These are phyloP conservation scores for Aspergillus campestris DNA, from an alignment of 495 filamentous ascomycete species.

Conservation along the genomic window DNA sequence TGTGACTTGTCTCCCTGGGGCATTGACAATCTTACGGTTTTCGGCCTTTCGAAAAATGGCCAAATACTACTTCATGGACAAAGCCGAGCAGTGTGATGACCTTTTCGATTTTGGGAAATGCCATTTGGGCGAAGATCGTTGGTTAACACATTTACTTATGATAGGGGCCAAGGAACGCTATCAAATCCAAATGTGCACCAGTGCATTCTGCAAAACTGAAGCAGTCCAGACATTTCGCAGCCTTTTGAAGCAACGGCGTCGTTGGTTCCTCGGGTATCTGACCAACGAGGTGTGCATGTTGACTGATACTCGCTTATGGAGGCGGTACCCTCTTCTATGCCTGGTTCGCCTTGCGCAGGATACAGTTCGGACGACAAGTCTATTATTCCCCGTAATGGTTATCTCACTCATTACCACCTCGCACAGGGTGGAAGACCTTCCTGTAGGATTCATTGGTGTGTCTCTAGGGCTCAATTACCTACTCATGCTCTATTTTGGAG, in stretches of 20 bases:
- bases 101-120: constrained; percentile 95
- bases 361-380: constrained; percentile 89
- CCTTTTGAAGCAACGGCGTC: constrained; percentile 86
- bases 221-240: constrained; percentile 83
- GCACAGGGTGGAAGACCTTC: constrained; percentile 66
- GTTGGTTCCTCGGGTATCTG: constrained; percentile 97
- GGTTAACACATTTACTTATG: constrained; percentile 99
- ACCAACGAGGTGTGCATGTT: constrained; percentile 99
- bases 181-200: constrained; percentile 95
- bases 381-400: constrained; percentile 94
- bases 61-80: constrained; percentile 98
- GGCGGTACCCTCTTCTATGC: constrained; percentile 81
- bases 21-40: constrained; percentile 89
- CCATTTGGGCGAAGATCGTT: constrained; percentile 92
- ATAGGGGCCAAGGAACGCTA: constrained; percentile 87
- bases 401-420: constrained; percentile 81
- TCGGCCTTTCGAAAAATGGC: constrained; percentile 96
- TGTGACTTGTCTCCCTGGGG: constrained; percentile 91
- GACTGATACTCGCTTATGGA: constrained; percentile 88
- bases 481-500: constrained; percentile 94
- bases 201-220: constrained; percentile 97
- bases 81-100: constrained; percentile 92
- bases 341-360: constrained; percentile 90
- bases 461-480: constrained; percentile 90
- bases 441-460: constrained; percentile 92